Conservation (phyloP, 2,329 filamentous ascomycete genomes). For the Colletotrichum sp. region DNA sequence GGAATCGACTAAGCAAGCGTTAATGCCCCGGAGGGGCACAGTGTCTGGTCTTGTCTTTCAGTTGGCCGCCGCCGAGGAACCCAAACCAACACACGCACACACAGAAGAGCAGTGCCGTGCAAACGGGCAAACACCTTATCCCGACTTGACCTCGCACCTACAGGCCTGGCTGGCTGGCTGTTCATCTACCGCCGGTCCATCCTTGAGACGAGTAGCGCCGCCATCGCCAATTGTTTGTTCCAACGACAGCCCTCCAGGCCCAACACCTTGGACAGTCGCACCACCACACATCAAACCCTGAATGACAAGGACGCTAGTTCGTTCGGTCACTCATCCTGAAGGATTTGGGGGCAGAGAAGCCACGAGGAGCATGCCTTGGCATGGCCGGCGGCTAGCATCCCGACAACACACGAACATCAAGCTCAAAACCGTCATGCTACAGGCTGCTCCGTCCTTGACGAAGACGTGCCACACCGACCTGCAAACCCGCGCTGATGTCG, state of each 20-base stretch:
- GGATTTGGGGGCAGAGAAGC: background rate
- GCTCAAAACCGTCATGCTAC: background rate
- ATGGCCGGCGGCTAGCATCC: background rate
- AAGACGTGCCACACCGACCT: background rate
- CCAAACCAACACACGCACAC: slow-evolving; percentile 8
- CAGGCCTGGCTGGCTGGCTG: background rate
- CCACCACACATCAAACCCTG: background rate
- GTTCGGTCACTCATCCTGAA: background rate
- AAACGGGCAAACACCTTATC: background rate
- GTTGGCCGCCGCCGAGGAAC: slow-evolving; percentile 11
- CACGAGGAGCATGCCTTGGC: background rate
- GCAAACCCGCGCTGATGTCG: background rate
- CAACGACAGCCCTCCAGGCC: slow-evolving; percentile 3
- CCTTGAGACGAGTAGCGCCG: slow-evolving; percentile 2
- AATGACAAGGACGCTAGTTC: background rate
- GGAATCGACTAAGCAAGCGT: slow-evolving; percentile 23
- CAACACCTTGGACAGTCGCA: background rate
- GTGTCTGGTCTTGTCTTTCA: slow-evolving; percentile 13
- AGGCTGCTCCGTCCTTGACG: background rate
- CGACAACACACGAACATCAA: background rate
- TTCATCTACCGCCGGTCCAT: background rate
- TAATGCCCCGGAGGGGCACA: slow-evolving; percentile 23
- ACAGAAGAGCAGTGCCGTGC: background rate
- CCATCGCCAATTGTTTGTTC: slow-evolving; percentile 14
- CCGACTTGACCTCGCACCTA: slow-evolving; percentile 5